A percentile compares a stretch with the other conserved stretches of the same genome.
Conservation (phyloP, 2,329 filamentous ascomycete genomes). For the Berkeleyomyces basicola region DNA sequence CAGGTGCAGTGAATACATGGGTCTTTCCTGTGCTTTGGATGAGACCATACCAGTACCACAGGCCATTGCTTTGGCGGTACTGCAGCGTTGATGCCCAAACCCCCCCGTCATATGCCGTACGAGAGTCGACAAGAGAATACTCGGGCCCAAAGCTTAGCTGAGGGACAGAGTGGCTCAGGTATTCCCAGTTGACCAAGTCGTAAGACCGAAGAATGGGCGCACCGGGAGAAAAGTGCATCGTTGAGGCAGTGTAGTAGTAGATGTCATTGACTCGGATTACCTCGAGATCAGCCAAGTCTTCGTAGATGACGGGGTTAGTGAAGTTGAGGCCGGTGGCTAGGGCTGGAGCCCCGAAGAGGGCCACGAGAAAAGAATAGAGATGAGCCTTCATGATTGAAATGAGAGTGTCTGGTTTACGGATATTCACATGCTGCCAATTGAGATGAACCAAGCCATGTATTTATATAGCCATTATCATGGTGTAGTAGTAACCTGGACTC, state of each 20-base stretch:
- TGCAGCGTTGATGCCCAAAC: slow-evolving; percentile 10
- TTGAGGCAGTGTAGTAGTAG: slow-evolving; percentile 32
- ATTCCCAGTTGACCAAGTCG: slow-evolving; percentile 21
- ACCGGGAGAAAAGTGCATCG: slow-evolving; percentile 43
- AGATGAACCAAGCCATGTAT: no score
- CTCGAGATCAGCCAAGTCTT: slow-evolving; percentile 21
- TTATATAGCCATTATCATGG: not conserved
- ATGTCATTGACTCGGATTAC: slow-evolving; percentile 18
- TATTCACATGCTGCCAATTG: not conserved
- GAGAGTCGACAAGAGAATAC: slow-evolving; percentile 5
- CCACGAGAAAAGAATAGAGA: not conserved
- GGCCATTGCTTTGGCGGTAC: slow-evolving; percentile 7
- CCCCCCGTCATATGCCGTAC: slow-evolving; percentile 13
- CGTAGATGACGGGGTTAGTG: slow-evolving; percentile 20
- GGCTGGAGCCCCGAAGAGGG: not conserved
- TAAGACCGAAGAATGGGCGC: slow-evolving; percentile 25
- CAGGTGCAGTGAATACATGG: slow-evolving; percentile 17
- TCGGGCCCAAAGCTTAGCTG: not conserved
- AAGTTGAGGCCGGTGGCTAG: not conserved
- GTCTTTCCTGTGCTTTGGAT: slow-evolving; percentile 15
- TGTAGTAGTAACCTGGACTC: no score
- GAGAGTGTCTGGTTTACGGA: no score
- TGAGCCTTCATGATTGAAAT: not conserved
- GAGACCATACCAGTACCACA: slow-evolving; percentile 16
- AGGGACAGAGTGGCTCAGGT: slow-evolving; percentile 16